phyloP scores from a whole-genome alignment of 805 yeast genomes.

The Candida vartiovaarae region DNA sequence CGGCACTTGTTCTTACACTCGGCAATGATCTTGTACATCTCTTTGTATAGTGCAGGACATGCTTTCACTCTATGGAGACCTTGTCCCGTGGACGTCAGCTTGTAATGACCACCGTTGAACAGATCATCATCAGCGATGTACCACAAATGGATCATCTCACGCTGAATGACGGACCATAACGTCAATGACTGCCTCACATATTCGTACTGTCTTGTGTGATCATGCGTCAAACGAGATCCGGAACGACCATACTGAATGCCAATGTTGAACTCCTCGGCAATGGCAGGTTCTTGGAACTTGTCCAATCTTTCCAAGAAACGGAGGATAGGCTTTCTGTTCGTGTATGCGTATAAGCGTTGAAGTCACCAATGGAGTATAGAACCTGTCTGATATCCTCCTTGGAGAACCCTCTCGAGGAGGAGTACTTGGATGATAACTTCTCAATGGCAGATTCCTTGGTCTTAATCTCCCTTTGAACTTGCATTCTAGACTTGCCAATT shows the following conservation, averaged over 20 bases:
- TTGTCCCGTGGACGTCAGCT: constrained; percentile 68
- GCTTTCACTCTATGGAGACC: constrained; percentile 72
- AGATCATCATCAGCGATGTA: constrained; percentile 69
- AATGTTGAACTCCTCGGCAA: constrained; percentile 36
- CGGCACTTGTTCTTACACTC: constrained; percentile 58
- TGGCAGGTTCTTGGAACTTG: constrained; percentile 38
- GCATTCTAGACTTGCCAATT: constrained; percentile 44
- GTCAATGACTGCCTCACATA: constrained; percentile 71
- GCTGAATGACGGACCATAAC: constrained; percentile 70
- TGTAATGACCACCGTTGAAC: constrained; percentile 47
- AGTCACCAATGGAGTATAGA: constrained; percentile 73
- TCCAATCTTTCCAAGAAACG: constrained; percentile 51
- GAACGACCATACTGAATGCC: constrained; percentile 60
- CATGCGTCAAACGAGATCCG: constrained; percentile 70
- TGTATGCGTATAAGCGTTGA: constrained; percentile 62
- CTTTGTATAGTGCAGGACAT: constrained; percentile 61
- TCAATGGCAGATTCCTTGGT: constrained; percentile 68
- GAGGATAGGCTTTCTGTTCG: constrained; percentile 61
- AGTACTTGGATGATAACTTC: constrained; percentile 42
- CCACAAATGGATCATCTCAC: constrained; percentile 76
- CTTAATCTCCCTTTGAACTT: constrained; percentile 53
- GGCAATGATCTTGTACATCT: constrained; percentile 62
- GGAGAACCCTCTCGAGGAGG: constrained; percentile 31
- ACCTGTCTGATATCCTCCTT: constrained; percentile 66
- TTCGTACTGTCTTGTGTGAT: constrained; percentile 63